Conservation (phyloP, 768 basidiomycete species). For the Suillus plorans region DNA sequence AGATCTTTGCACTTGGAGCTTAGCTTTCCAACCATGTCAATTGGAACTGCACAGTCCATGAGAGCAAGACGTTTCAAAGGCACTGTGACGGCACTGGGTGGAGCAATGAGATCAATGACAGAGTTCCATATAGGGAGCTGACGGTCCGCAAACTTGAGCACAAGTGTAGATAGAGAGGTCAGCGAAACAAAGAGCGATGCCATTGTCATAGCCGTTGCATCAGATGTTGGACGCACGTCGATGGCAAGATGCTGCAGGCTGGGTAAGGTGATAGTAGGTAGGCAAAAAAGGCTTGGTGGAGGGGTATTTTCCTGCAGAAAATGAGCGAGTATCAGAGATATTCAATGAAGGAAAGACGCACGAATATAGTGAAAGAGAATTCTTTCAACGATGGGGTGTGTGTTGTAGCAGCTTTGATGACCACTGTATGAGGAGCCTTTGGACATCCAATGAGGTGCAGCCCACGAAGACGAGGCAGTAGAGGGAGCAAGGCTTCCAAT, state of each 20-base stretch:
- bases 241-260: slow-evolving; percentile 52
- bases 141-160: slow-evolving; percentile 7
- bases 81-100: slow-evolving; percentile 36
- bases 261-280: slow-evolving; percentile 33
- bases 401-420: slow-evolving; percentile 43
- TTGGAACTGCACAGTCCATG: slow-evolving; percentile 43
- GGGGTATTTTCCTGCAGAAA: slow-evolving; percentile 14
- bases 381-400: slow-evolving; percentile 58
- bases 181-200: slow-evolving; percentile 1
- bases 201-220: not conserved
- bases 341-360: slow-evolving; percentile 32
- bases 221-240: slow-evolving; percentile 42
- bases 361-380: slow-evolving; percentile 60
- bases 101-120: slow-evolving; percentile 41
- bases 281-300: slow-evolving; percentile 11
- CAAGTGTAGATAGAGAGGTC: slow-evolving; percentile 5
- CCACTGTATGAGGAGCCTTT: slow-evolving; percentile 49
- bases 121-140: slow-evolving; percentile 31
- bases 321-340: slow-evolving; percentile 5
- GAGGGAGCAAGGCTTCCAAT: slow-evolving; percentile 45
- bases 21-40: slow-evolving; percentile 40
- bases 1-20: slow-evolving; percentile 44
- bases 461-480: slow-evolving; percentile 53
- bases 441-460: slow-evolving; percentile 64
- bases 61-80: slow-evolving; percentile 47